These are phyloP conservation scores for Talaromyces marneffei DNA, from an alignment of 2,329 filamentous ascomycete genomes.

Conservation along the genomic window DNA sequence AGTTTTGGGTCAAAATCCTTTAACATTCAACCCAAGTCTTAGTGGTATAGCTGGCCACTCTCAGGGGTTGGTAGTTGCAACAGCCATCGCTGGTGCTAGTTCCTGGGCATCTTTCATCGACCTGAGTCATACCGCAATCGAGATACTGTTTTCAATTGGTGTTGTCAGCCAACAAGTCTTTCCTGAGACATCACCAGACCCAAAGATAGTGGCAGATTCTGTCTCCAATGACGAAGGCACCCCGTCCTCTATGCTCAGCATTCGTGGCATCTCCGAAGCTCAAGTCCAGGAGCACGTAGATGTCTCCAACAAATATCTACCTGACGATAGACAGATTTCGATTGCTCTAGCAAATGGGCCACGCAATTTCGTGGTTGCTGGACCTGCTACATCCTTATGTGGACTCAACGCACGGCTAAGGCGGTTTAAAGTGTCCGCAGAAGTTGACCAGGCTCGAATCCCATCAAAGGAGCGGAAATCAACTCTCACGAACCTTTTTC, in stretches of 20 bases:
- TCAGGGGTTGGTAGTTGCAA: background rate
- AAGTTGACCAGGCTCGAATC: background rate
- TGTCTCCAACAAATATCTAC: conserved; percentile 30
- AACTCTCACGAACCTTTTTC: background rate
- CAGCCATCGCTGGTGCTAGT: background rate
- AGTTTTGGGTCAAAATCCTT: conserved; percentile 80
- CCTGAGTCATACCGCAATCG: background rate
- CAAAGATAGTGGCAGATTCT: background rate
- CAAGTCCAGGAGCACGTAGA: background rate
- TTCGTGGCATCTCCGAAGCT: background rate
- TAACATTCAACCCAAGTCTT: conserved; percentile 58
- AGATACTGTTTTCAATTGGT: background rate
- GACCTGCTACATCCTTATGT: conserved; percentile 89
- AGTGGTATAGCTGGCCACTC: background rate
- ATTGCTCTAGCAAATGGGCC: conserved; percentile 96
- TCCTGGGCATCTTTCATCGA: background rate
- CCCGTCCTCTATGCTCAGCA: background rate
- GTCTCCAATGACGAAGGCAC: background rate
- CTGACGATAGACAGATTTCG: conserved; percentile 82
- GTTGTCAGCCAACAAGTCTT: background rate
- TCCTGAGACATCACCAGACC: background rate
- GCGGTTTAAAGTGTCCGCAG: conserved; percentile 48
- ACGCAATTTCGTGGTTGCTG: conserved; percentile 92
- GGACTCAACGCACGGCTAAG: conserved; percentile 97
- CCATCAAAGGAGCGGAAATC: background rate